phyloP scores from a whole-genome alignment of 1,284 basidiomycete genomes.

The Malassezia restricta region DNA sequence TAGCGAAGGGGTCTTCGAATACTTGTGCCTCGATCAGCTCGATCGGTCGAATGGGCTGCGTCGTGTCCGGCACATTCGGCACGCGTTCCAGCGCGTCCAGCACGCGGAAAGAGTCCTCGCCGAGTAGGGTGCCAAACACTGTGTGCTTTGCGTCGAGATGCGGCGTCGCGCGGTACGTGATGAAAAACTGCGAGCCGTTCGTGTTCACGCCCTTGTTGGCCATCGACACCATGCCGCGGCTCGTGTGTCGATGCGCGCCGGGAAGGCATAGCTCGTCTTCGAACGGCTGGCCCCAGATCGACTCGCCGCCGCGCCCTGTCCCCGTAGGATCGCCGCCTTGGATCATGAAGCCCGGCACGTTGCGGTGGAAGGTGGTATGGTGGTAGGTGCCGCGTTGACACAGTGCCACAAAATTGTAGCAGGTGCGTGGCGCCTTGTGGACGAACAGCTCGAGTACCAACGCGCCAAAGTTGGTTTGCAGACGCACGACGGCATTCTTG shows the following conservation, averaged over 20 bases:
- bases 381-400: constrained; percentile 68
- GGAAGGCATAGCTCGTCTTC: constrained; percentile 66
- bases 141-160: constrained; percentile 70
- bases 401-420: constrained; percentile 81
- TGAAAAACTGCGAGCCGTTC: constrained; percentile 38
- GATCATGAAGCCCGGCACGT: constrained; percentile 95
- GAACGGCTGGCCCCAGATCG: constrained; percentile 91
- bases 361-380: constrained; percentile 70
- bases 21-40: constrained; percentile 48
- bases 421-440: constrained; percentile 79
- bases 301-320: constrained; percentile 81
- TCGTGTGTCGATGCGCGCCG: constrained; percentile 30
- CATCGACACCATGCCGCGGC: constrained; percentile 36
- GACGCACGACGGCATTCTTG: constrained; percentile 50
- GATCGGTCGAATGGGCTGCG: constrained; percentile 70
- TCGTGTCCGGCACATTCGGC: constrained; percentile 67
- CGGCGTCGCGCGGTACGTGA: constrained; percentile 51
- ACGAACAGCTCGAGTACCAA: constrained; percentile 85
- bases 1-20: constrained; percentile 35
- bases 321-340: constrained; percentile 95
- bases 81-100: constrained; percentile 70
- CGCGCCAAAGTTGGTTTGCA: constrained; percentile 76
- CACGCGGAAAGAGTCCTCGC: constrained; percentile 59
- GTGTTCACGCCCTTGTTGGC: constrained; percentile 39
- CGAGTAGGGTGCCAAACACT: constrained; percentile 83